Conservation (phyloP, 495 filamentous ascomycete genomes). For the Letharia lupina region DNA sequence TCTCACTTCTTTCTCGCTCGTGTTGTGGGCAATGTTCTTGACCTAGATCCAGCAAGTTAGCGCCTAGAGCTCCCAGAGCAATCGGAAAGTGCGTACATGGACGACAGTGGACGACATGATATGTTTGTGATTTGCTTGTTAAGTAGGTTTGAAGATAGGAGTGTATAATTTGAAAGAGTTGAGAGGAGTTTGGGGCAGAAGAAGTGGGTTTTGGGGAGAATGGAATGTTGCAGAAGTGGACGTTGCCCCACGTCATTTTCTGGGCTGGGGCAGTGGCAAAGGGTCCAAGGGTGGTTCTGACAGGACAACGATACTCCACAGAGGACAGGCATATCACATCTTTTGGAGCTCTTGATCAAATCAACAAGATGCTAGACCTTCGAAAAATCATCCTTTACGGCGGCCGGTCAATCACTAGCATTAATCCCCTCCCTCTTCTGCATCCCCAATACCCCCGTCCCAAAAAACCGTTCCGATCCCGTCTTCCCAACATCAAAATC, state of each 20-base stretch:
- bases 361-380: neutral
- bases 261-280: neutral
- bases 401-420: neutral
- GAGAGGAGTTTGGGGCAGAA: neutral
- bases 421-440: neutral
- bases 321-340: neutral
- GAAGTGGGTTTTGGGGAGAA: neutral
- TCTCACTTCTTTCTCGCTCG: slow-evolving; percentile 79
- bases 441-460: neutral
- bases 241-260: neutral
- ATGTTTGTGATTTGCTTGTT: neutral
- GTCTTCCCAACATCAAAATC: slow-evolving; percentile 9
- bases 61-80: neutral
- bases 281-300: neutral
- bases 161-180: neutral
- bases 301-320: neutral
- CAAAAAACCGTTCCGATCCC: neutral
- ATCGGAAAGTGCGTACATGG: slow-evolving; percentile 31
- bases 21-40: slow-evolving; percentile 73
- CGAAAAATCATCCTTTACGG: neutral
- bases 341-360: no score
- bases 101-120: slow-evolving; percentile 46
- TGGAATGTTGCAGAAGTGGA: neutral
- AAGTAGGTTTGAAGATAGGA: neutral
- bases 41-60: slow-evolving; percentile 28